Evolutionary conservation across 108 stramenopile species (phyloP), one percentile per base, ranked within the genome.

Genomic region (Cyclotella atomus): DNA sequence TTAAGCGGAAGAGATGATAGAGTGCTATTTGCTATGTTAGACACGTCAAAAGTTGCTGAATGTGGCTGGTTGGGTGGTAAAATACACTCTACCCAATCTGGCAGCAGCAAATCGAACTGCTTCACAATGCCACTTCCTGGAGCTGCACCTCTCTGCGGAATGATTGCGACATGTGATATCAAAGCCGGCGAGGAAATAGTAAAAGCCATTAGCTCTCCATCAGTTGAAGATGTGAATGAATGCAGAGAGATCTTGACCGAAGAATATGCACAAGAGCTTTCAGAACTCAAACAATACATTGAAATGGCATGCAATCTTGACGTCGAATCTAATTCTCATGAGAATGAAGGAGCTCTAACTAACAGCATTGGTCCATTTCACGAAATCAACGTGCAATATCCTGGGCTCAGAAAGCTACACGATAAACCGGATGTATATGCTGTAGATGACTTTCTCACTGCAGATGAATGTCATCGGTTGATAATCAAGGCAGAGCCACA

Each of bases 391-490:
- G 8, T 32, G 27, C 47, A 72, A 33, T 82, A 84, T 70, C 76
- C 82, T 14, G 75, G 76, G n/a, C 34, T 86, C 24, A 30, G 59
- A 49, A 32, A 57, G 19, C 29, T 86, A 14, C 63, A 84, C 46
- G 0, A 34, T 14, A 55, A 77, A 63, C 85, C 85, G 29, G 80
- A 81, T 41, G 77, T 86, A 21, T 84, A 57, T 30, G 36, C 76
- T 4, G 63, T 87, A 0, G 76, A 77, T 6, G 53, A 79, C 20
- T 87, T 87, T 49, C 59, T 87, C 0, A 59, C 81, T 19, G 69
- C 62, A 3, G 66, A 70, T 0, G 83, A 87, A 64, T 87, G 86
- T 45, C 81, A 84, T 36, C 64, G 83, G 3, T 27, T 87, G 32
- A 75, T 84, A 60, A 59, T 17, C 34, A 87, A 84, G 49, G 56